Evolutionary conservation across 202 grass and related monocot genomes (phyloP), one percentile per base, ranked within the genome.

Genomic region (Musa balbisiana): DNA sequence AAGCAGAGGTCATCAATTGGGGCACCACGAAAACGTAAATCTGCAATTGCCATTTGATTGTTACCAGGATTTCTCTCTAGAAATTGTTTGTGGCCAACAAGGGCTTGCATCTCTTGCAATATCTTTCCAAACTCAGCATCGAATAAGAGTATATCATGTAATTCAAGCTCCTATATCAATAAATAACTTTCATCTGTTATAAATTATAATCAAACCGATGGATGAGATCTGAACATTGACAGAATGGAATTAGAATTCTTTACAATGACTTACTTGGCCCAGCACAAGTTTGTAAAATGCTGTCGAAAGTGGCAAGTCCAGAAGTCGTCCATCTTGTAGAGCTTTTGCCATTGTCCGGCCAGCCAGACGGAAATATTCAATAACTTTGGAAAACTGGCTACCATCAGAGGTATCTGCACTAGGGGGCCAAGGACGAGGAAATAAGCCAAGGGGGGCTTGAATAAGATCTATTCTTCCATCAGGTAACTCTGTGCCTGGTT

Each of bases 281-380:
- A 96, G 69, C 53, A 96, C 14, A 73, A 90, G 83, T 82, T 96
- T 90, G 70, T 92, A 96, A 85, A 96, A 96, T 77, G 92, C 81
- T 62, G 74, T 80, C 53, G 92, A 96, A 55, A 96, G 72, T 55
- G 92, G 89, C 75, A 96, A 69, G 62, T 96, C 92, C 0, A 96
- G 56, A 82, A 96, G 89, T 49, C 92, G 83, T 64, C 92, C 92
- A 88, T 96, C 92, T 83, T 96, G 92, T 83, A 96, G 82, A 53
- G 83, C 92, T 90, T 96, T 96, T 51, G 92, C 92, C 87, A 88
- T 90, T 22, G 84, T 80, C 71, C 75, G 81, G 55, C 92, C 92
- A 80, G 87, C 67, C 59, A 96, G 85, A 11, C 87, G 79, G 68
- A 92, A 96, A 90, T 96, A 79, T 25, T 96, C 92, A 2, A 92